Evolutionary conservation across 768 basidiomycete genomes (phyloP).

Genomic region (Scleroderma citrinum): DNA sequence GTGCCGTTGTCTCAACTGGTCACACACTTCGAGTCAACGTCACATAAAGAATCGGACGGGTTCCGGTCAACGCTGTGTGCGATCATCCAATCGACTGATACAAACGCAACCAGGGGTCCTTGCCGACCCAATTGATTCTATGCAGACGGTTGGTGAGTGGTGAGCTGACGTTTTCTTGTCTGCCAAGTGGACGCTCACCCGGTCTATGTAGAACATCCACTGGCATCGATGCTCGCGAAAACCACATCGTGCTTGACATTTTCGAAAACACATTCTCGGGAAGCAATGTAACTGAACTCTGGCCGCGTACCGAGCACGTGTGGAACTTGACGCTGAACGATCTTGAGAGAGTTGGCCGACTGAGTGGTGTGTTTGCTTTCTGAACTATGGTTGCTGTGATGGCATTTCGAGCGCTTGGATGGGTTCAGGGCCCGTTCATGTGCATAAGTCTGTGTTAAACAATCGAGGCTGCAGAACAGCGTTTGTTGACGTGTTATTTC

Average conservation of each 20-base stretch:
- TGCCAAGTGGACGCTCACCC: background rate
- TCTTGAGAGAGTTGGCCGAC: slow-evolving; percentile 56
- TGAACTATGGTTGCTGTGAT: background rate
- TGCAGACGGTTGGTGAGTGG: slow-evolving; percentile 78
- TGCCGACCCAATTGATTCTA: slow-evolving; percentile 48
- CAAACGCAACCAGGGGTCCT: slow-evolving; percentile 50
- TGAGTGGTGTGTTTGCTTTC: slow-evolving; percentile 60
- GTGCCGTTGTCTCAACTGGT: too few species aligned
- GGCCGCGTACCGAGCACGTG: slow-evolving; percentile 88
- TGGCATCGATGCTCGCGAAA: slow-evolving; percentile 88
- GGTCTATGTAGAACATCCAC: slow-evolving; percentile 74
- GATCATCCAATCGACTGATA: slow-evolving; percentile 64
- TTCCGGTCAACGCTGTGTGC: too few species aligned
- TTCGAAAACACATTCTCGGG: slow-evolving; percentile 57
- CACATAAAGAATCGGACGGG: too few species aligned
- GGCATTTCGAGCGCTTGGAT: background rate
- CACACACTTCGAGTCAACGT: too few species aligned
- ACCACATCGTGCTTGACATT: slow-evolving; percentile 75
- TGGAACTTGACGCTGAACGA: slow-evolving; percentile 78
- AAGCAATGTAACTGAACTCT: slow-evolving; percentile 33
- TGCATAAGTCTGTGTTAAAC: slow-evolving; percentile 47
- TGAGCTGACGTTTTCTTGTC: slow-evolving; percentile 33
- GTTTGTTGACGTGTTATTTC: slow-evolving; percentile 45
- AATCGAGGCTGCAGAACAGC: slow-evolving; percentile 50
- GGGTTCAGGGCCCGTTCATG: slow-evolving; percentile 97